Conservation (phyloP, 306 rosid species). For the Quercus parvula region DNA sequence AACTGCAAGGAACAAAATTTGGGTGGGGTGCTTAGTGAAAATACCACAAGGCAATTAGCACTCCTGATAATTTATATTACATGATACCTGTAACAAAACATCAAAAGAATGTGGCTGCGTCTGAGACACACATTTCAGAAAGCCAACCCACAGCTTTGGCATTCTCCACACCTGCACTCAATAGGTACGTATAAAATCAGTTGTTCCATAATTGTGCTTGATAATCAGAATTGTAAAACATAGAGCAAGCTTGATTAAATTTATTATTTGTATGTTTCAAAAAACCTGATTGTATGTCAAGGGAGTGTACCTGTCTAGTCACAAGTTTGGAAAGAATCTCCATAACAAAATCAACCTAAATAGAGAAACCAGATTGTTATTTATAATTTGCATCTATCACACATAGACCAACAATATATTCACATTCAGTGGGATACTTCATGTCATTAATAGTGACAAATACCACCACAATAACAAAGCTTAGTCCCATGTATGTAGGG, state of each 20-base stretch:
- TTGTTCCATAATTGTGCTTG: slow-evolving; percentile 2
- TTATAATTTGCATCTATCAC: slow-evolving; percentile 4
- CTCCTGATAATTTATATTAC: slow-evolving; percentile 5
- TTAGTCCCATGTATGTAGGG: no score
- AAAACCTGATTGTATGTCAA: neutral
- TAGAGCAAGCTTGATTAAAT: neutral
- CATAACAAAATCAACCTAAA: slow-evolving; percentile 99
- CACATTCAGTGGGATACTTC: neutral
- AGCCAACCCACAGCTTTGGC: slow-evolving; percentile 99
- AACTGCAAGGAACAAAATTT: slow-evolving; percentile 48
- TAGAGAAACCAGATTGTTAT: slow-evolving; percentile 20
- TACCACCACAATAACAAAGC: neutral
- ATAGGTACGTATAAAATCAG: slow-evolving; percentile 23
- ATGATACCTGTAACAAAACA: slow-evolving; percentile 77
- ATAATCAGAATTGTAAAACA: neutral
- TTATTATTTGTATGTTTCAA: neutral
- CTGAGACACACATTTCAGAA: slow-evolving; percentile 93
- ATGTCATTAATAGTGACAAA: neutral
- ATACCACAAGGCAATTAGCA: neutral
- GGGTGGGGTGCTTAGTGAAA: neutral
- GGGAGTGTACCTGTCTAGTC: slow-evolving; percentile 63
- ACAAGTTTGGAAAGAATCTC: slow-evolving; percentile 96
- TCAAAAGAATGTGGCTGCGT: slow-evolving; percentile 95
- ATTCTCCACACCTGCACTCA: slow-evolving; percentile 84
- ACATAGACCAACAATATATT: neutral